Percentiles rank a stretch among this genome's conserved stretches.
Evolutionary conservation across 208 protist genomes (phyloP).

Genomic region (Wallacemonas rigidus): DNA sequence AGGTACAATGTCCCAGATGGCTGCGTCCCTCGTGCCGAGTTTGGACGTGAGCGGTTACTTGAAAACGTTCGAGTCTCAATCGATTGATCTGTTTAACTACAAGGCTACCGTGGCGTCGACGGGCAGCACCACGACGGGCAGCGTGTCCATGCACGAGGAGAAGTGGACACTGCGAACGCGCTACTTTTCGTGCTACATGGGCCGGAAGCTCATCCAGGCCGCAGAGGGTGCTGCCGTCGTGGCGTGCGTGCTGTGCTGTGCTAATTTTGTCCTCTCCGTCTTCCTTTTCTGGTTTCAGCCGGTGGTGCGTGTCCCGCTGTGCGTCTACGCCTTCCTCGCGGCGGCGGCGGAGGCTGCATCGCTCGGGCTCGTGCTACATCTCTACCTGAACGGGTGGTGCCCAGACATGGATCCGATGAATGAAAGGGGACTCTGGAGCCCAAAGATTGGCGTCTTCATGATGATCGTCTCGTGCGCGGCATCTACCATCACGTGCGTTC

Average conservation of each 20-base stretch:
- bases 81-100: constrained; percentile 16
- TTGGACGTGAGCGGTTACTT: constrained; percentile 1
- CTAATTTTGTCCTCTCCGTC: constrained; percentile 43
- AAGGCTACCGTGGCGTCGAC: constrained; percentile 4
- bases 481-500: constrained; percentile 25
- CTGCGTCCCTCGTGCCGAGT: neutral
- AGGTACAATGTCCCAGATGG: neutral
- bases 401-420: constrained; percentile 18
- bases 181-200: constrained; percentile 52
- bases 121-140: neutral
- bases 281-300: constrained; percentile 34
- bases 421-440: constrained; percentile 21
- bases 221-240: constrained; percentile 51
- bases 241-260: constrained; percentile 32
- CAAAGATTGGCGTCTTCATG: constrained; percentile 26
- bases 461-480: constrained; percentile 15
- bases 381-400: constrained; percentile 57
- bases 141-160: neutral
- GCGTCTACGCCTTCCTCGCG: constrained; percentile 17
- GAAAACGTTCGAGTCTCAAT: constrained; percentile 7
- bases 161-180: constrained; percentile 12
- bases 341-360: constrained; percentile 23
- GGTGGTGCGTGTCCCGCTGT: constrained; percentile 30
- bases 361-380: constrained; percentile 30
- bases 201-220: constrained; percentile 50